phyloP scores from a whole-genome alignment of 2,329 filamentous ascomycete species.

The Sarocladium kiliense region DNA sequence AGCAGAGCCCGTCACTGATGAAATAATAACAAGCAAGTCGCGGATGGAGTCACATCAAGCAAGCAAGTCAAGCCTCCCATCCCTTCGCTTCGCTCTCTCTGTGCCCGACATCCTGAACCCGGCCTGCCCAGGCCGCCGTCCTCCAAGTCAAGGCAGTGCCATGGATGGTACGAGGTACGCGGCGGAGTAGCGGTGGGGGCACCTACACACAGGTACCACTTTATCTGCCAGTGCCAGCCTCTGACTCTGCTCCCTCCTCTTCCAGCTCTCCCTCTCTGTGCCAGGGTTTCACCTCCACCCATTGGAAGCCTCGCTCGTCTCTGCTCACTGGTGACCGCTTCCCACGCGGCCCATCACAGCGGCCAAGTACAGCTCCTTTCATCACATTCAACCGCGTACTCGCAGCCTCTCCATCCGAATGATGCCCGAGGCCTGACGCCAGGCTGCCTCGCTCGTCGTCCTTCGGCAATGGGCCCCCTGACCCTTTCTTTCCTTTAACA shows the following conservation, averaged over 20 bases:
- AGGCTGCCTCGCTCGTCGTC: not conserved
- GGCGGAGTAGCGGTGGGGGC: not conserved
- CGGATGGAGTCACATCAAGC: not conserved
- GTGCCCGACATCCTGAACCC: conserved; percentile 5
- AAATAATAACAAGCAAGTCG: not conserved
- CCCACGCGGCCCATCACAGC: conserved; percentile 4
- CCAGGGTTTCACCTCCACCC: conserved; percentile 1
- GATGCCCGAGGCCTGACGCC: conserved; percentile 1
- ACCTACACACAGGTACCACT: conserved; percentile 5
- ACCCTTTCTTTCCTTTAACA: not conserved
- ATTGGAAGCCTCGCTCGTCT: not conserved
- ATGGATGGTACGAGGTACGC: conserved; percentile 5
- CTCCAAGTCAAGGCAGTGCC: not conserved
- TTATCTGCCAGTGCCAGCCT: conserved; percentile 1
- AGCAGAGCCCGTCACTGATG: not conserved
- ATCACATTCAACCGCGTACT: conserved; percentile 4
- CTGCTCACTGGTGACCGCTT: not conserved
- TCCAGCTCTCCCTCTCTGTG: not conserved
- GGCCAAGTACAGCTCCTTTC: conserved; percentile 6
- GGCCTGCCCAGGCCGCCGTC: not conserved
- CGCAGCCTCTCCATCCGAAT: conserved; percentile 4
- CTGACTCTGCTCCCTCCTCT: not conserved
- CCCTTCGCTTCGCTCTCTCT: not conserved
- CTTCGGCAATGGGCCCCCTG: not conserved
- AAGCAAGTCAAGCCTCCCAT: too few relatives aligned